These are phyloP conservation scores for Rhodotorula toruloides DNA, from an alignment of 768 basidiomycete species.

Conservation along the genomic window DNA sequence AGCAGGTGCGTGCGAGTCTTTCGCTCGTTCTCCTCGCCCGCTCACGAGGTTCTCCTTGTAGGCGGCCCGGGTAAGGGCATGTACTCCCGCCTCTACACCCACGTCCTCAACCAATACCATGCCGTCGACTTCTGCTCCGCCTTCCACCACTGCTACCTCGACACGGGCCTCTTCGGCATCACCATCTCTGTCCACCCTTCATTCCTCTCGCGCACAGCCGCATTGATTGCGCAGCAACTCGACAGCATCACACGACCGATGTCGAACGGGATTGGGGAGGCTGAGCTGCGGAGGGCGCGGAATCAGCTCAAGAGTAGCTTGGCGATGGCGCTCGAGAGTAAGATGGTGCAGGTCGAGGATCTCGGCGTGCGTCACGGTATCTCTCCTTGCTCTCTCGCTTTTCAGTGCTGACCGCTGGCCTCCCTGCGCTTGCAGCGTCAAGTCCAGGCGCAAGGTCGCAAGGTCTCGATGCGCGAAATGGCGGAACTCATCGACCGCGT, in stretches of 20 bases:
- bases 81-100: constrained; percentile 94
- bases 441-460: constrained; percentile 79
- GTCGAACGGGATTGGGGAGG: constrained; percentile 46
- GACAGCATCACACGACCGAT: constrained; percentile 63
- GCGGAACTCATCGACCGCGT: constrained; percentile 75
- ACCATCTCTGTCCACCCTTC: constrained; percentile 74
- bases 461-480: constrained; percentile 86
- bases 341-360: constrained; percentile 44
- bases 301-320: constrained; percentile 89
- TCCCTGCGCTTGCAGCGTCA: constrained; percentile 52
- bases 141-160: constrained; percentile 96
- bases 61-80: constrained; percentile 98
- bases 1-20: constrained; percentile 53
- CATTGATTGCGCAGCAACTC: constrained; percentile 81
- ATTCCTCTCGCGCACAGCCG: constrained; percentile 60
- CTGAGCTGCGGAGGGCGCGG: constrained; percentile 78
- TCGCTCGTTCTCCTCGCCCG: not conserved
- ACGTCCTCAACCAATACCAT: constrained; percentile 89
- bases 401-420: not conserved
- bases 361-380: constrained; percentile 21
- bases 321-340: constrained; percentile 71
- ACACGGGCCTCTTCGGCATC: constrained; percentile 87
- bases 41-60: constrained; percentile 33
- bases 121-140: constrained; percentile 91
- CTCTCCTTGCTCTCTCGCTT: too few species aligned